These are phyloP conservation scores for Malassezia equina DNA, from an alignment of 1,284 basidiomycete species.

Conservation along the genomic window DNA sequence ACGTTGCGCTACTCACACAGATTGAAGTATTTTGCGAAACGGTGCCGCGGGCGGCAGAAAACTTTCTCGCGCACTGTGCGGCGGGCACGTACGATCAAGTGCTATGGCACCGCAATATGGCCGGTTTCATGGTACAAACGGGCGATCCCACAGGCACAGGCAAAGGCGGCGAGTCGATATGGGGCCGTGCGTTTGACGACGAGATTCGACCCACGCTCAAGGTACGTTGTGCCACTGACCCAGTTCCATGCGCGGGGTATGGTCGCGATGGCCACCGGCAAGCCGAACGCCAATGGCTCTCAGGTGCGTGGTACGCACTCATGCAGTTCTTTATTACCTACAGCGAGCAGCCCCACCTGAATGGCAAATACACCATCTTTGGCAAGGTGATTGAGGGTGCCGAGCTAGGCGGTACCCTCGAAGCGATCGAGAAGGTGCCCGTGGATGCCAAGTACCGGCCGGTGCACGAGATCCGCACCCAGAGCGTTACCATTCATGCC, in stretches of 20 bases:
- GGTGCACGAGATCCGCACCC: conserved; percentile 68
- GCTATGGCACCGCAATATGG: conserved; percentile 66
- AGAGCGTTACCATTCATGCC: conserved; percentile 78
- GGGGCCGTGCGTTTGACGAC: conserved; percentile 91
- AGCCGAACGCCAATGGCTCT: conserved; percentile 40
- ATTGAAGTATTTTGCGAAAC: conserved; percentile 95
- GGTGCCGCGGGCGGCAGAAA: conserved; percentile 88
- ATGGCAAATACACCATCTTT: conserved; percentile 43
- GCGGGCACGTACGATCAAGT: conserved; percentile 76
- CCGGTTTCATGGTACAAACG: conserved; percentile 91
- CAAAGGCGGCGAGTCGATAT: conserved; percentile 78
- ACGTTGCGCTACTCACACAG: conserved; percentile 51
- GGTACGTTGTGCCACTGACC: neutral
- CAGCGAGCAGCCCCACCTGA: conserved; percentile 36
- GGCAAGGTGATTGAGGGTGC: conserved; percentile 43
- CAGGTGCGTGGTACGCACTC: conserved; percentile 5
- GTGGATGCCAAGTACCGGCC: conserved; percentile 86
- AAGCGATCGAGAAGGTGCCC: conserved; percentile 61
- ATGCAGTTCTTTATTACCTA: conserved; percentile 44
- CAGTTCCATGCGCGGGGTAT: conserved; percentile 37
- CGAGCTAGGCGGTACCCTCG: conserved; percentile 32
- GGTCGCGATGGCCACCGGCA: conserved; percentile 46
- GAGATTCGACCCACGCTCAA: conserved; percentile 58
- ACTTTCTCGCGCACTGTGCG: conserved; percentile 86
- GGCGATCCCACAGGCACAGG: conserved; percentile 95